These are phyloP conservation scores for Geranium rotundifolium DNA, from an alignment of 345 rosid genomes.

Conservation along the genomic window DNA sequence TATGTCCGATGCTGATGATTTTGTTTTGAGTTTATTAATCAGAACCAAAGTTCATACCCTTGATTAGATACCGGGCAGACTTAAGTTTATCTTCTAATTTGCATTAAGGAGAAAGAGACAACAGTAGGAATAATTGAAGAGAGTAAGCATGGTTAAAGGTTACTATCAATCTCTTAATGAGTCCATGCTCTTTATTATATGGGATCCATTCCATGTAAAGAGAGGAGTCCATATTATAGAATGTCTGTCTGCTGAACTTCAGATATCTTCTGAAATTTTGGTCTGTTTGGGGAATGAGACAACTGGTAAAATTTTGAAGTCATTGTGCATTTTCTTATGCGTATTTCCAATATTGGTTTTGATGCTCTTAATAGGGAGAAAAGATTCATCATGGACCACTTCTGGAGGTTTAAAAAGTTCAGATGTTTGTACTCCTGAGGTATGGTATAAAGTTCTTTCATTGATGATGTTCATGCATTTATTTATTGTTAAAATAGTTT, in stretches of 20 bases:
- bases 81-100: no score
- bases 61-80: no score
- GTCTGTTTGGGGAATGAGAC: background rate
- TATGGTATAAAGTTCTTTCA: conserved; percentile 17
- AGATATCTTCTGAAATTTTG: background rate
- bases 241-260: background rate
- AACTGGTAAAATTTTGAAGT: background rate
- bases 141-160: background rate
- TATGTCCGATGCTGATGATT: no score
- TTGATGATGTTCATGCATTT: conserved; percentile 11
- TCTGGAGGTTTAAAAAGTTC: conserved; percentile 63
- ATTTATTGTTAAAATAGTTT: conserved; percentile 7
- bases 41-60: no score
- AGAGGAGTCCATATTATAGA: background rate
- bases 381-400: conserved; percentile 37
- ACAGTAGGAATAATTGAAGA: background rate
- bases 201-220: background rate
- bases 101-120: background rate
- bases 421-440: conserved; percentile 90
- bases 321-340: background rate
- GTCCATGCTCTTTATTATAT: background rate
- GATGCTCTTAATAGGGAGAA: conserved; percentile 28
- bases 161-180: no score
- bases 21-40: no score
- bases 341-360: background rate